Evolutionary conservation across 2,329 filamentous ascomycete species (phyloP), one percentile per base, ranked within the genome.

Genomic region (Cordyceps fumosorosea): DNA sequence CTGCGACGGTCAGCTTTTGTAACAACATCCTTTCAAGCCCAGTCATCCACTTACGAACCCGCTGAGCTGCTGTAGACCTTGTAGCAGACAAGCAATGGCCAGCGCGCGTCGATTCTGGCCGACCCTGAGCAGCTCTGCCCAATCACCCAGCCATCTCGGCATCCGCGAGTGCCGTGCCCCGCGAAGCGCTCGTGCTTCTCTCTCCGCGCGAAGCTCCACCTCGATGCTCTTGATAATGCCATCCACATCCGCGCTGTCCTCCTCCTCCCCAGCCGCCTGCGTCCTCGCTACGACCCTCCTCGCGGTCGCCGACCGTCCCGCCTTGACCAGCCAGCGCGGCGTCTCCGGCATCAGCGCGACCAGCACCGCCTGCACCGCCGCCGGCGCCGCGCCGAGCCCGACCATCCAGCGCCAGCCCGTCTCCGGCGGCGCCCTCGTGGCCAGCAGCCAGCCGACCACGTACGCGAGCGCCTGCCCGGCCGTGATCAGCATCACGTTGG

Each of bases 321-420:
- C 84, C 71, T 87, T 88, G 22, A 96, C 87, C 24, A 97, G 80
- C 89, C 91, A 97, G 26, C 93, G 82, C 40, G 93, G 93, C 14
- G 90, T 96, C 75, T 98, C 93, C 0, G 92, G 92, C 83, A 96
- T 88, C 57, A 85, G 79, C 2, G 85, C 68, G 63, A 97, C 76
- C 60, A 96, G 76, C 0, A 80, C 71, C 5, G 85, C 83, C 72
- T 97, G 93, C 3, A 92, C 61, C 0, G 84, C 73, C 0, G 92
- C 93, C 0, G 93, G 93, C 29, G 89, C 65, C 10, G 89, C 89
- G 0, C 93, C 93, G 0, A 97, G 75, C 0, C 93, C 93, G 0
- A 97, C 92, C 84, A 96, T 93, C 87, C 90, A 96, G 56, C 91
- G 81, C 93, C 93, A 98, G 1, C 89, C 91, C 14, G 81, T 83